Conservation (phyloP, 208 protist species). For the Trichomonas vaginalis region DNA sequence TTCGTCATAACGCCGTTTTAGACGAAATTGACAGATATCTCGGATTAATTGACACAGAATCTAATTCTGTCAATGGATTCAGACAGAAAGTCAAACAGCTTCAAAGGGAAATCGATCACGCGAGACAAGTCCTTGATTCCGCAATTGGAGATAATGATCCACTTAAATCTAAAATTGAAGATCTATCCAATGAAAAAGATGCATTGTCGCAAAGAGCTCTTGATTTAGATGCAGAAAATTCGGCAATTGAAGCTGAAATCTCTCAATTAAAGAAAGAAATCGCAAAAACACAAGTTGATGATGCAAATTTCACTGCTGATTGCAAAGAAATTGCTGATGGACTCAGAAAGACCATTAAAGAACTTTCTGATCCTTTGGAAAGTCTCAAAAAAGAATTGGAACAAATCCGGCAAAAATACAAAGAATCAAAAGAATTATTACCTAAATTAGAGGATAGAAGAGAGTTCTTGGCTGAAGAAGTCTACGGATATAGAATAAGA, state of each 20-base stretch:
- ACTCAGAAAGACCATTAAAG: not conserved
- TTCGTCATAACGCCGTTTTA: not conserved
- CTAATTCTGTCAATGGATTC: too few species aligned
- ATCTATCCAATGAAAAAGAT: not conserved
- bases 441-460: not conserved
- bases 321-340: not conserved
- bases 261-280: not conserved
- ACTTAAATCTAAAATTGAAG: not conserved
- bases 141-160: not conserved
- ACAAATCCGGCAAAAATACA: not conserved
- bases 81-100: not conserved
- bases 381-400: not conserved
- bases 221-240: not conserved
- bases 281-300: not conserved
- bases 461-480: not conserved
- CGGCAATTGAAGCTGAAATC: not conserved
- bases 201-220: not conserved
- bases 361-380: not conserved
- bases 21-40: not conserved
- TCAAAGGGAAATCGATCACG: not conserved
- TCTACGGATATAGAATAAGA: not conserved
- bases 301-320: not conserved
- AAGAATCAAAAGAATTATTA: not conserved
- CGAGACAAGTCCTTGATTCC: not conserved
- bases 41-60: not conserved